phyloP scores from a whole-genome alignment of 169 alveolate genomes.

The Plasmodium gallinaceum region DNA sequence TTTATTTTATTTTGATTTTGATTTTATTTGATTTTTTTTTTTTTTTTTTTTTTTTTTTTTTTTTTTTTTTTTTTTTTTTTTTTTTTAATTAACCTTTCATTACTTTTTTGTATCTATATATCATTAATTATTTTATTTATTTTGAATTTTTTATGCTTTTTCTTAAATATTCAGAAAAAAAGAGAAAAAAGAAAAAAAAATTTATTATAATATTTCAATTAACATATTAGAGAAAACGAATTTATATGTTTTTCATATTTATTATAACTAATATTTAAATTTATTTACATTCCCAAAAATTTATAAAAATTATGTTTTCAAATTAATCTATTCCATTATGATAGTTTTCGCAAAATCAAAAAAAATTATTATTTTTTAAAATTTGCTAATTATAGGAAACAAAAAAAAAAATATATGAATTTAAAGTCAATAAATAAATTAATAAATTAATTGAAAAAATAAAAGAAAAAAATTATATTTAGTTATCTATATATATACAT shows the following conservation, averaged over 20 bases:
- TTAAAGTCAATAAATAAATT: too few species aligned
- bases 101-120: not conserved
- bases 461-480: too few species aligned
- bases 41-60: not conserved
- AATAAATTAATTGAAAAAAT: too few species aligned
- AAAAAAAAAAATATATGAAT: not conserved
- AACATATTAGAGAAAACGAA: too few species aligned
- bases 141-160: not conserved
- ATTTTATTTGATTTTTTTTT: not conserved
- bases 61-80: not conserved
- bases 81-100: not conserved
- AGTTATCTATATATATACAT: too few species aligned
- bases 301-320: too few species aligned
- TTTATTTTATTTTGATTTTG: not conserved
- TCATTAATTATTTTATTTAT: not conserved
- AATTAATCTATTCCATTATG: too few species aligned
- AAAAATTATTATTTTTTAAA: conserved; percentile 1
- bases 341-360: not conserved
- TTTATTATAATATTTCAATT: too few species aligned
- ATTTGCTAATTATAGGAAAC: not conserved
- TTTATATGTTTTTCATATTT: too few species aligned
- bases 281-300: too few species aligned
- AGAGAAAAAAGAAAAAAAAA: not conserved
- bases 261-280: too few species aligned
- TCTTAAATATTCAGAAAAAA: too few species aligned